phyloP scores from a whole-genome alignment of 1,139 yeast genomes.

The Saccharomyces pastorianus region DNA sequence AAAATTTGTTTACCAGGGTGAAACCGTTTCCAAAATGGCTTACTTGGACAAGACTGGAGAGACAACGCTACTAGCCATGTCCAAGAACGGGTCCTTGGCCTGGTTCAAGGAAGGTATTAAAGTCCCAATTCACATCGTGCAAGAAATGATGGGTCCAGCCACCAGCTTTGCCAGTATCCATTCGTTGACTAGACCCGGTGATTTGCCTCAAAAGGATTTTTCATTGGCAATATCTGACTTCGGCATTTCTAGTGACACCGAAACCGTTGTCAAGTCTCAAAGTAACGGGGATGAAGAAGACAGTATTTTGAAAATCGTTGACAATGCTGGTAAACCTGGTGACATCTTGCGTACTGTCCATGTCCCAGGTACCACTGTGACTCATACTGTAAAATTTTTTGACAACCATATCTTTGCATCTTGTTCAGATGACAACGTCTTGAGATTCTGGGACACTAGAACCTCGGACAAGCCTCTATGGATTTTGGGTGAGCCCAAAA shows the following conservation, averaged over 20 bases:
- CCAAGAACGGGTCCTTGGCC: slow-evolving; percentile 27
- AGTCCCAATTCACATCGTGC: slow-evolving; percentile 26
- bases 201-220: slow-evolving; percentile 4
- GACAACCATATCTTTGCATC: slow-evolving; percentile 27
- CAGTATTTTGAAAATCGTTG: slow-evolving; percentile 24
- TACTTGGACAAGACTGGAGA: slow-evolving; percentile 19
- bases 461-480: slow-evolving; percentile 22
- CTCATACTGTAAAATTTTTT: slow-evolving; percentile 26
- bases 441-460: slow-evolving; percentile 29
- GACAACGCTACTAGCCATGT: slow-evolving; percentile 23
- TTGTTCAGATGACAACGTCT: slow-evolving; percentile 27
- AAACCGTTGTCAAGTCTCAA: slow-evolving; percentile 26
- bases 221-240: slow-evolving; percentile 20
- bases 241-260: slow-evolving; percentile 21
- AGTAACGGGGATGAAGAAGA: slow-evolving; percentile 22
- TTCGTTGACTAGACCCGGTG: slow-evolving; percentile 17
- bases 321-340: slow-evolving; percentile 27
- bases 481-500: slow-evolving; percentile 19
- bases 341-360: slow-evolving; percentile 21
- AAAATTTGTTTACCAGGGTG: slow-evolving; percentile 27
- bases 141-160: slow-evolving; percentile 27
- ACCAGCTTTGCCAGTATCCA: slow-evolving; percentile 25
- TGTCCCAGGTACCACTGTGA: slow-evolving; percentile 24
- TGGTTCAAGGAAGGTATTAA: slow-evolving; percentile 28
- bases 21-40: slow-evolving; percentile 22